Percentiles rank a stretch among this genome's conserved stretches.
Evolutionary conservation across 1,139 yeast genomes (phyloP).

Genomic region (Kurtzmaniella quercitrusa): DNA sequence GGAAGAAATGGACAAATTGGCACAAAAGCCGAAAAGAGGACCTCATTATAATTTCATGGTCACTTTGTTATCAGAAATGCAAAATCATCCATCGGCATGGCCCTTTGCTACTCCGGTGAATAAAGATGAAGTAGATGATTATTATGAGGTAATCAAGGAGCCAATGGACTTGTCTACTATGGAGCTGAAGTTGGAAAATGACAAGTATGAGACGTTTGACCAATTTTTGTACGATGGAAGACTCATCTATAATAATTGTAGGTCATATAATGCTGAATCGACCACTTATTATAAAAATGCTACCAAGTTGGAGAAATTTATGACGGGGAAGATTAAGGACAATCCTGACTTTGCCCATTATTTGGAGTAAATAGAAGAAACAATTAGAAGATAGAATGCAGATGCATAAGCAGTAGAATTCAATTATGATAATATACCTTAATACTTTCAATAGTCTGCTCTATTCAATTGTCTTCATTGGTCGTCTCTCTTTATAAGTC

Average conservation of each 20-base stretch:
- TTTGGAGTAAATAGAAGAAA: constrained; percentile 20
- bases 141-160: constrained; percentile 92
- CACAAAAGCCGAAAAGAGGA: constrained; percentile 90
- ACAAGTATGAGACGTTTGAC: constrained; percentile 85
- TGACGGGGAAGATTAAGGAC: constrained; percentile 76
- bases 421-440: too few relatives aligned
- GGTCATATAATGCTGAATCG: constrained; percentile 82
- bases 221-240: constrained; percentile 87
- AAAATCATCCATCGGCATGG: constrained; percentile 98
- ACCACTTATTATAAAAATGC: constrained; percentile 92
- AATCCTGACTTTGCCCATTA: constrained; percentile 63
- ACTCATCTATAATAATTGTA: constrained; percentile 83
- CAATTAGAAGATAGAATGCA: neutral
- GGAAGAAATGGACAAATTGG: constrained; percentile 95
- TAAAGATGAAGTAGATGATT: constrained; percentile 92
- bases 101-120: constrained; percentile 94
- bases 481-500: too few relatives aligned
- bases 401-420: too few relatives aligned
- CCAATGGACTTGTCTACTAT: constrained; percentile 98
- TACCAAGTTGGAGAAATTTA: constrained; percentile 83
- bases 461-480: too few relatives aligned
- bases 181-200: constrained; percentile 91
- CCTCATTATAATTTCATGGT: constrained; percentile 96
- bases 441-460: too few relatives aligned
- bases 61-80: constrained; percentile 78